Evolutionary conservation across 1,284 basidiomycete species (phyloP).

Genomic region (Sphaerobolus stellatus): DNA sequence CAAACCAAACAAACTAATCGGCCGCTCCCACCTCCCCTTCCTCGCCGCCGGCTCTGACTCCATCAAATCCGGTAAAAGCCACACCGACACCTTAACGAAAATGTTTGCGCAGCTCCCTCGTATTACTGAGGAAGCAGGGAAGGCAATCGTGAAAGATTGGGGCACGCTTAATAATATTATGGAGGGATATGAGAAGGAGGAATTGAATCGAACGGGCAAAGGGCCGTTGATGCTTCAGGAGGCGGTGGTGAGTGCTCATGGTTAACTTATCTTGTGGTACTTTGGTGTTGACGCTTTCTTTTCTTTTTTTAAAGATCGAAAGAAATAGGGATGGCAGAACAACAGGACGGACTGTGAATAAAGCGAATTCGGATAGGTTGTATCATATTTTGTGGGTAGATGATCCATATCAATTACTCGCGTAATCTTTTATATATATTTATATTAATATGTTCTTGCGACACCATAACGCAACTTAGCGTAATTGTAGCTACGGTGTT

Average conservation of each 20-base stretch:
- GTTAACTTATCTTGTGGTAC: not conserved
- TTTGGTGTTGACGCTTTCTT: not conserved
- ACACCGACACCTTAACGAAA: constrained; percentile 10
- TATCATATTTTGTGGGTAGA: constrained; percentile 1
- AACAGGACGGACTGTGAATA: not conserved
- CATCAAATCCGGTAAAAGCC: not conserved
- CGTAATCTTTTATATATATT: too few species aligned
- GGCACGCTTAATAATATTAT: constrained; percentile 3
- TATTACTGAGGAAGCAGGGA: not conserved
- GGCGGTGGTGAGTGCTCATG: not conserved
- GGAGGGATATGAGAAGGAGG: constrained; percentile 4
- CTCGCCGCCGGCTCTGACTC: not conserved
- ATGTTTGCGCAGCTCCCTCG: constrained; percentile 9
- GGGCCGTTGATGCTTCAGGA: constrained; percentile 3
- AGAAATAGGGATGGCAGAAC: not conserved
- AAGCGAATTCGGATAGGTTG: constrained; percentile 1
- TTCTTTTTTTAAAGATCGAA: not conserved
- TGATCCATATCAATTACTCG: too few species aligned
- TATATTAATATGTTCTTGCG: too few species aligned
- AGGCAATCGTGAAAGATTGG: not conserved
- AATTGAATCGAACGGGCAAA: not conserved
- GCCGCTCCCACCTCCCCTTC: constrained; percentile 14
- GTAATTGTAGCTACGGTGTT: too few species aligned
- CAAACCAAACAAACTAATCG: constrained; percentile 14
- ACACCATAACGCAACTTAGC: too few species aligned